These are phyloP conservation scores for Macrolepiota dolichaula DNA, from an alignment of 768 basidiomycete genomes.

Conservation along the genomic window DNA sequence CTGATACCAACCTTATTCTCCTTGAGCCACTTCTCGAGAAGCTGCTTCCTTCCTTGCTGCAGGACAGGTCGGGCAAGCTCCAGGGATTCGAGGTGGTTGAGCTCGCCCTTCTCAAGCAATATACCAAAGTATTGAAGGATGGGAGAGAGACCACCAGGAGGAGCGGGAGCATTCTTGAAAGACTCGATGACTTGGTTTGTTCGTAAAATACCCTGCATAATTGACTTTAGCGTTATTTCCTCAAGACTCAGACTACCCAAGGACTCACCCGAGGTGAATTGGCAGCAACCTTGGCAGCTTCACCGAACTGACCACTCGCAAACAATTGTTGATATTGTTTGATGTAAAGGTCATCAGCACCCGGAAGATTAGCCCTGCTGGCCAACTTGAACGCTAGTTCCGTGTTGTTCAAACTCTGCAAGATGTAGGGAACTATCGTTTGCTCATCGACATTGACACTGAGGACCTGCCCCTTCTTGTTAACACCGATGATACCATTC, in stretches of 20 bases:
- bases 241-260: background rate
- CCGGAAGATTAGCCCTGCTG: conserved; percentile 92
- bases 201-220: conserved; percentile 80
- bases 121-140: conserved; percentile 99
- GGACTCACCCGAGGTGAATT: conserved; percentile 83
- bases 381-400: conserved; percentile 98
- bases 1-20: conserved; percentile 82
- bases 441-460: conserved; percentile 97
- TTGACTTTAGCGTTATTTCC: conserved; percentile 7
- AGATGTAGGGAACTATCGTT: conserved; percentile 92
- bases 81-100: conserved; percentile 93
- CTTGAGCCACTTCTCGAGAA: conserved; percentile 98
- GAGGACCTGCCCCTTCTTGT: conserved; percentile 98
- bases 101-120: conserved; percentile 95
- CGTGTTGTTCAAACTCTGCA: conserved; percentile 92
- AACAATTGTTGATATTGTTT: conserved; percentile 93
- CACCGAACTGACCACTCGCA: conserved; percentile 81
- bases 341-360: conserved; percentile 95
- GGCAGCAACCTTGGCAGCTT: conserved; percentile 97
- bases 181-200: conserved; percentile 95
- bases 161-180: conserved; percentile 93
- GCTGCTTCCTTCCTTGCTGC: conserved; percentile 92
- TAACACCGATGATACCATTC: conserved; percentile 97
- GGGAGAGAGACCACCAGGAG: conserved; percentile 87
- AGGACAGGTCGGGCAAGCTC: conserved; percentile 96